Evolutionary conservation across 169 alveolate species (phyloP), one percentile per base, ranked within the genome.

Genomic region (Plasmodium coatneyi): DNA sequence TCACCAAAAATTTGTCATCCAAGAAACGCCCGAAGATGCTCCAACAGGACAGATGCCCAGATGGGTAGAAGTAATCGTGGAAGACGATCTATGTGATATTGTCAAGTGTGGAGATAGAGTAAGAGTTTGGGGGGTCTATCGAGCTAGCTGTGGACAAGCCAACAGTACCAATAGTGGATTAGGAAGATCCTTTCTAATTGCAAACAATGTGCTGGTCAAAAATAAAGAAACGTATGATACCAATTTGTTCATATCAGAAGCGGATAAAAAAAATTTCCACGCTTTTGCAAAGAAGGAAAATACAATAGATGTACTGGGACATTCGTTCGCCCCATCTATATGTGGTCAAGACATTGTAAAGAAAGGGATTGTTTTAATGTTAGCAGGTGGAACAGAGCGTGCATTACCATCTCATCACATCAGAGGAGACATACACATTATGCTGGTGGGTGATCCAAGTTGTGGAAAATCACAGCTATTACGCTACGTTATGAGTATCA

Each of bases 381-480:
- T 98, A 83, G 97, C 98, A 28, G 99, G 99, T 28, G 99, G 99
- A 72, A 97, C 96, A 98, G 99, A 71, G 96, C 99, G 92, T 79
- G 96, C 94, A 46, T 92, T 83, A 72, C 83, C 95, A 71, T 93
- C 95, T 60, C 96, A 96, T 82, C 99, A 98, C 96, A 95, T 99
- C 41, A 97, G 99, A 95, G 99, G 99, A 6, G 99, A 99, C 96
- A 98, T 99, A 76, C 99, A 99, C 95, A 98, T 99, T 43, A 92
- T 99, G 95, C 95, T 99, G 94, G 98, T 99, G 19, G 99, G 99
- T 1, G 99, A 99, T 90, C 99, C 99, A 1, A 98, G 99, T 28
- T 98, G 99, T 22, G 99, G 99, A 10, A 99, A 99, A 96, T 99
- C 99, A 0, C 99, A 99, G 97, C 91, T 99, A 84, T 98, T 99